Evolutionary conservation across 768 basidiomycete genomes (phyloP), one percentile per base, ranked within the genome.

Genomic region (Obba rivulosa): DNA sequence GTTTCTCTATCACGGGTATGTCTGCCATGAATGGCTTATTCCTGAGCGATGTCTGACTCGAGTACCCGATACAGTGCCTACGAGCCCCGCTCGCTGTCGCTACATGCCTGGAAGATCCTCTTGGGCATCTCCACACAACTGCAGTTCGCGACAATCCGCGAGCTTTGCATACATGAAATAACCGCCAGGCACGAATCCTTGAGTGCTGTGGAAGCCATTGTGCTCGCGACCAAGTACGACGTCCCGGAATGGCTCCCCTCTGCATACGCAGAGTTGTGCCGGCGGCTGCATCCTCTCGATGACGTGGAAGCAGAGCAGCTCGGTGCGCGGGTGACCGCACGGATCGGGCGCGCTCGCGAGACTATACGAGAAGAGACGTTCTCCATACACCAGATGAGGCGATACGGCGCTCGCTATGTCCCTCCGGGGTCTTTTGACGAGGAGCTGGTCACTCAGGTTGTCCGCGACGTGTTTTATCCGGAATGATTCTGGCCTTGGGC

Each of bases 1-100:
- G 17, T 72, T 68, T 52, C 64, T 74, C 20, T 72, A 73, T 46
- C 41, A 59, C 3, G 58, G 67, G 74, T 72, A 47, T 36, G 68
- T 53, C n/a, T 10, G 9, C 36, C n/a, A n/a, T n/a, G n/a, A n/a
- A n/a, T n/a, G n/a, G n/a, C n/a, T n/a, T n/a, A n/a, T n/a, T n/a
- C n/a, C n/a, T n/a, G n/a, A n/a, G n/a, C n/a, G n/a, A n/a, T n/a
- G n/a, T n/a, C n/a, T n/a, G n/a, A n/a, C n/a, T n/a, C n/a, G n/a
- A n/a, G n/a, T n/a, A n/a, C n/a, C n/a, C 17, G 4, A 4, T 23
- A 8, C 31, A 62, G 60, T 16, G 51, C 51, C 20, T 58, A 57
- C 41, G 51, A 57, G 14, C 52, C 51, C 20, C n/a, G 41, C 4
- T 46, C 56, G 2, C 53, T 48, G 16, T 50, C 57, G 17, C 54